Evolutionary conservation across 164 flowering plant genomes (phyloP), one percentile per base, ranked within the genome.

Genomic region (Tetrastigma voinierianum): DNA sequence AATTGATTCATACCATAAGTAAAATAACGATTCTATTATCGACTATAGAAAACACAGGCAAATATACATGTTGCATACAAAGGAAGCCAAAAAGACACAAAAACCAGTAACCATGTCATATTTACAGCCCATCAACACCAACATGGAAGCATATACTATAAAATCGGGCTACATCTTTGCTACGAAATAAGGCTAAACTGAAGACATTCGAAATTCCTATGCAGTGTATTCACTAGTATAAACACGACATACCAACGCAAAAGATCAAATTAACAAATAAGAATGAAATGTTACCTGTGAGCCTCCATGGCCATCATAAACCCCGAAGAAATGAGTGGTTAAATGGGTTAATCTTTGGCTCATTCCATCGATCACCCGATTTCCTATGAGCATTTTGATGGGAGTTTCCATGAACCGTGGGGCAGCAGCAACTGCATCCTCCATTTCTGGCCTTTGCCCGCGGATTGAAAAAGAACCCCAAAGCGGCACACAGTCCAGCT

Each of bases 221-320:
- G 40, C 23, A 46, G 32, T 60, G 51, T 24, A 60, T n/a, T 24
- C 19, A 5, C 51, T 19, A 12, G 49, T 55, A 1, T 18, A 64
- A 16, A 46, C 4, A 55, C 14, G n/a, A 18, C 2, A 23, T 32
- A 3, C 6, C 2, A 24, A 53, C n/a, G 1, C 23, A n/a, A 19
- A 59, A 14, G 17, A 15, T 16, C 5, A 16, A 65, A 62, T 2
- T 40, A 24, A 55, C 10, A 23, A 32, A 20, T 32, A 9, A 24
- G 16, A 66, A 48, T 2, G 53, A 25, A 66, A 40, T 2, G 57
- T n/a, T 64, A 81, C 83, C 86, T 77, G 86, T 60, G 70, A 65
- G 44, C 83, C 83, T 12, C 83, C 86, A 65, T 82, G 86, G 12
- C 86, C 86, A 71, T 82, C 86, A 64, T 80, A 82, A 47, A 82